Evolutionary conservation across 345 rosid species (phyloP).

Genomic region (Odontarrhena argentea): DNA sequence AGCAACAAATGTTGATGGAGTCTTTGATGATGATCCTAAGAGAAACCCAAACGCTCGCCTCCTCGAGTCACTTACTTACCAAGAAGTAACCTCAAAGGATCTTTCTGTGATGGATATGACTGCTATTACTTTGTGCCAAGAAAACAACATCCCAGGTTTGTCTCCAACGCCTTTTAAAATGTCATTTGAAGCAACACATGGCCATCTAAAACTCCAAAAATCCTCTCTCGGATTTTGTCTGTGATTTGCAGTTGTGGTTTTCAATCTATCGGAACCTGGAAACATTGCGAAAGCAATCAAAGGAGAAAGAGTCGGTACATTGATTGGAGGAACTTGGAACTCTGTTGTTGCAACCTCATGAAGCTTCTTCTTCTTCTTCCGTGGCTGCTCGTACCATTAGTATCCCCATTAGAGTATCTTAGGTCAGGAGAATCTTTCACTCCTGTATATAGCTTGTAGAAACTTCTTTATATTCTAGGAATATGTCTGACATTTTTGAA

Average conservation of each 20-base stretch:
- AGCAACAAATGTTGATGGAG: constrained; percentile 94
- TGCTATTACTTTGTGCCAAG: constrained; percentile 92
- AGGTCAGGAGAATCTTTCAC: constrained; percentile 22
- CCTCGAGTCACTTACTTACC: constrained; percentile 72
- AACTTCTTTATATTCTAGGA: constrained; percentile 10
- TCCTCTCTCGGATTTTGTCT: neutral
- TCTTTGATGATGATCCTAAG: constrained; percentile 83
- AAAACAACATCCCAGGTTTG: constrained; percentile 92
- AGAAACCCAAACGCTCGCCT: constrained; percentile 80
- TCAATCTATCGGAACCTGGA: constrained; percentile 79
- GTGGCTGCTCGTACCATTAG: neutral
- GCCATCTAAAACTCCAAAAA: neutral
- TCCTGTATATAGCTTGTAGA: constrained; percentile 33
- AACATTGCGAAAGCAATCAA: constrained; percentile 85
- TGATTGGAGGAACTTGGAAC: constrained; percentile 68
- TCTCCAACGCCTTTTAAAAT: neutral
- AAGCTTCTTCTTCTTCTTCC: constrained; percentile 16
- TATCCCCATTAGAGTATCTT: constrained; percentile 16
- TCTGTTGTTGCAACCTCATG: constrained; percentile 43
- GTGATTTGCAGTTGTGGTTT: constrained; percentile 70
- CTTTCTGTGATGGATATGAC: constrained; percentile 99
- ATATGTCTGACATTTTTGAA: constrained; percentile 33
- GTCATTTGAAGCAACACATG: neutral
- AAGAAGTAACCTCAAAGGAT: constrained; percentile 86
- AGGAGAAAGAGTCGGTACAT: constrained; percentile 87